phyloP scores from a whole-genome alignment of 2,329 filamentous ascomycete genomes.

The Aspergillus fumigatus region DNA sequence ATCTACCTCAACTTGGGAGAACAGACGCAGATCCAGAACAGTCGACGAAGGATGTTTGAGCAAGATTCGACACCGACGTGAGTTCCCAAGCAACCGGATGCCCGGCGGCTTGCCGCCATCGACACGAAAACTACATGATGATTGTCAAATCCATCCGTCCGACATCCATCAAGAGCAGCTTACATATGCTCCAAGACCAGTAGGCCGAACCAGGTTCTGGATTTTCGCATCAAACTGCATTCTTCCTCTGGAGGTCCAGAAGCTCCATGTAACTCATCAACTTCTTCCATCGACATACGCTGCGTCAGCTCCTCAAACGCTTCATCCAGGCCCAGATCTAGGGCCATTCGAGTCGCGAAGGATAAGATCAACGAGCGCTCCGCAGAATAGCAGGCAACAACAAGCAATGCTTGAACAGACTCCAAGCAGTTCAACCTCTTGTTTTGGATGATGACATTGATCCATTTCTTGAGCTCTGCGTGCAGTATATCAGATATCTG shows the following conservation, averaged over 20 bases:
- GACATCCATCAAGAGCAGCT: neutral
- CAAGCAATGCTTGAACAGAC: conserved; percentile 49
- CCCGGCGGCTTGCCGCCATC: conserved; percentile 45
- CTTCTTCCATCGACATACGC: conserved; percentile 22
- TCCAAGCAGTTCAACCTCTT: conserved; percentile 41
- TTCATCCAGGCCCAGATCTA: conserved; percentile 45
- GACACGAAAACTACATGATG: conserved; percentile 32
- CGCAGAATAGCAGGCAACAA: conserved; percentile 51
- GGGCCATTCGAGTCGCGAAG: conserved; percentile 48
- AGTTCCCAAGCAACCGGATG: conserved; percentile 33
- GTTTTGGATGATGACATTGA: conserved; percentile 44
- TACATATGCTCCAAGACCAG: conserved; percentile 50
- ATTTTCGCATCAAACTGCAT: conserved; percentile 37
- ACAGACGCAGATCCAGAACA: conserved; percentile 47
- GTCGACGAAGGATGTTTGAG: conserved; percentile 43
- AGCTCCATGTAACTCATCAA: conserved; percentile 13
- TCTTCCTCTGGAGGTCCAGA: conserved; percentile 21
- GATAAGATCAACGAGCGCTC: conserved; percentile 50
- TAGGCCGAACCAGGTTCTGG: conserved; percentile 50
- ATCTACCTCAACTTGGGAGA: conserved; percentile 48
- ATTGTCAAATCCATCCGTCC: neutral
- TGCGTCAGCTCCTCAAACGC: conserved; percentile 39
- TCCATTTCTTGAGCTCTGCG: conserved; percentile 41
- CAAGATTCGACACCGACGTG: conserved; percentile 44
- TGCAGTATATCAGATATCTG: conserved; percentile 42